phyloP scores from a whole-genome alignment of 1,284 basidiomycete species.

The Irpex lacteus region DNA sequence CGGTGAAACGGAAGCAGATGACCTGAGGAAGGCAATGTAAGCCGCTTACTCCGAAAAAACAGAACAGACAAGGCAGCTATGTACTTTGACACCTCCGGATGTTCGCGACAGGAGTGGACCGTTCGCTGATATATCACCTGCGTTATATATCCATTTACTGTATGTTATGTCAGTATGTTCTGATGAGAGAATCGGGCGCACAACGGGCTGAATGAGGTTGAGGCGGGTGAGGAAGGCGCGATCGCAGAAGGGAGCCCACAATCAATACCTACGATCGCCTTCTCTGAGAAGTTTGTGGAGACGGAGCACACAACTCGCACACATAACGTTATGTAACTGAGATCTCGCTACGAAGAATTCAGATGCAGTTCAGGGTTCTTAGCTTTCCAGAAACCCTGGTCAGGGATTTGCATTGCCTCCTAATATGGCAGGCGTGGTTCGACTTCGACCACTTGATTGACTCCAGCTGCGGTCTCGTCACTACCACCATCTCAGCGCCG shows the following conservation, averaged over 20 bases:
- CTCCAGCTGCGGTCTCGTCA: neutral
- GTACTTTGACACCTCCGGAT: neutral
- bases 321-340: slow-evolving; percentile 3
- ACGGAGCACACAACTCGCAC: neutral
- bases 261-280: neutral
- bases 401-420: slow-evolving; percentile 6
- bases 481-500: too few species aligned
- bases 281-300: neutral
- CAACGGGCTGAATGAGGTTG: neutral
- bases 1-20: neutral
- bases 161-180: neutral
- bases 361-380: slow-evolving; percentile 2
- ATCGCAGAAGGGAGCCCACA: neutral
- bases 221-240: neutral
- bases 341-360: neutral
- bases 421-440: slow-evolving; percentile 11
- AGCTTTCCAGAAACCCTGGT: slow-evolving; percentile 8
- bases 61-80: neutral
- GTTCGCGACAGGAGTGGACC: neutral
- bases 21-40: neutral
- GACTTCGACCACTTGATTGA: neutral
- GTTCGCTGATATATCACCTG: neutral
- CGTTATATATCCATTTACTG: neutral
- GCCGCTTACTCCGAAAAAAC: neutral
- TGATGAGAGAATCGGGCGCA: neutral